phyloP scores from a whole-genome alignment of 768 basidiomycete species.

The Rhodotorula taiwanensis region DNA sequence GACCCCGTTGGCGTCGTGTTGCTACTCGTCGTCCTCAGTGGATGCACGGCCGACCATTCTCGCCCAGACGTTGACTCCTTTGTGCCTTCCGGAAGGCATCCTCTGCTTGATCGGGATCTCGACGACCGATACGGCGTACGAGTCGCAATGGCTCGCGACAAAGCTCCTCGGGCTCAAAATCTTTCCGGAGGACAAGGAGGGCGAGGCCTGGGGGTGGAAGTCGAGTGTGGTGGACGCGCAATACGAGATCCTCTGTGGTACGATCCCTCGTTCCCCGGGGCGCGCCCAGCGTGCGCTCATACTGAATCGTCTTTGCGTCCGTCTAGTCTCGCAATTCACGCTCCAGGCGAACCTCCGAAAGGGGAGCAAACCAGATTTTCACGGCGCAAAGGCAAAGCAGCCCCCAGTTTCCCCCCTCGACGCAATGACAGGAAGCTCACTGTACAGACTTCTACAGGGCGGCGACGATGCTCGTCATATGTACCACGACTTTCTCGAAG shows the following conservation, averaged over 20 bases:
- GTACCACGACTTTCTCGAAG: constrained; percentile 28
- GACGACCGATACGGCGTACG: constrained; percentile 69
- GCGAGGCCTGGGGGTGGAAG: constrained; percentile 68
- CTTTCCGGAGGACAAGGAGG: constrained; percentile 42
- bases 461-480: constrained; percentile 24
- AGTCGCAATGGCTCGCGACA: constrained; percentile 64
- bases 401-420: not conserved
- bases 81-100: no score
- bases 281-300: no score
- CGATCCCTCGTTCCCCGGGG: constrained; percentile 25
- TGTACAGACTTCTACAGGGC: constrained; percentile 1
- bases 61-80: no score
- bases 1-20: no score
- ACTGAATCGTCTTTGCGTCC: not conserved
- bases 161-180: constrained; percentile 61
- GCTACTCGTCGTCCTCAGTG: not conserved
- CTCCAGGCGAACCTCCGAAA: constrained; percentile 79
- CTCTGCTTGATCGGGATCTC: constrained; percentile 30
- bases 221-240: constrained; percentile 74
- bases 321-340: constrained; percentile 82
- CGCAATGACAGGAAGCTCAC: not conserved
- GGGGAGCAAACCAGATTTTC: constrained; percentile 84
- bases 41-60: no score
- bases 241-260: constrained; percentile 80
- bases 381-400: constrained; percentile 65